Base-by-base conservation (phyloP, 1,284 basidiomycete species). In the Golubevia sp. region DNA sequence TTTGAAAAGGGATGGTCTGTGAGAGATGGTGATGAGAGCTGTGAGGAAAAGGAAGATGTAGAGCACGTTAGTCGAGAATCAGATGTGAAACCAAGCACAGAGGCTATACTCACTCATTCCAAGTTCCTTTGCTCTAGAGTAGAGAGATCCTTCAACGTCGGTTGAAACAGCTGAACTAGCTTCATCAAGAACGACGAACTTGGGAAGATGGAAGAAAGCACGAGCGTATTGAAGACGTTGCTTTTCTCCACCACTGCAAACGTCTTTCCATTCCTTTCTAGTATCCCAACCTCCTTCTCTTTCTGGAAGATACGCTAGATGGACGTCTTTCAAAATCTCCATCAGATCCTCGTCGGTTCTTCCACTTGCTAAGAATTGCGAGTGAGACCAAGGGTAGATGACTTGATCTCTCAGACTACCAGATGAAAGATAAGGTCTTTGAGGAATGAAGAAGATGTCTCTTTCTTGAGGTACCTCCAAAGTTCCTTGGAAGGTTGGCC, bases 121-220 rank as follows among this genome's bases (percentile, higher is more conserved):
- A 13, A 94, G 85, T n/a, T 89, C 88, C 84, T 97, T 97, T 44
- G 92, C 92, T 71, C 93, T 90, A 79, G 96, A 91, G 85, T 97
- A 98, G 93, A 99, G 95, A 65, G 91, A 86, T 0, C 94, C 94
- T 82, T 97, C 95, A 21, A 97, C 94, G 78, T 98, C 96, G 61
- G 92, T 94, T 7, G 94, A 97, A 4, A 99, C 94, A 0, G 96
- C 96, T 67, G 92, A 94, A 3, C 95, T 97, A 85, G 93, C 96
- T 83, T 98, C 95, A 80, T 87, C 86, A 20, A 88, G 83, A 15
- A 88, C 85, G n/a, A 69, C 79, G 30, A 72, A 77, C 79, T 88
- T 89, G 0, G 93, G 93, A 51, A 86, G 85, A 82, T 93, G 92
- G 84, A 93, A 94, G 82, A 94, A 91, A 48, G 93, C 89, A 26